Base-by-base conservation (phyloP, 2,329 filamentous ascomycete genomes). In the Bipolaris victoriae region DNA sequence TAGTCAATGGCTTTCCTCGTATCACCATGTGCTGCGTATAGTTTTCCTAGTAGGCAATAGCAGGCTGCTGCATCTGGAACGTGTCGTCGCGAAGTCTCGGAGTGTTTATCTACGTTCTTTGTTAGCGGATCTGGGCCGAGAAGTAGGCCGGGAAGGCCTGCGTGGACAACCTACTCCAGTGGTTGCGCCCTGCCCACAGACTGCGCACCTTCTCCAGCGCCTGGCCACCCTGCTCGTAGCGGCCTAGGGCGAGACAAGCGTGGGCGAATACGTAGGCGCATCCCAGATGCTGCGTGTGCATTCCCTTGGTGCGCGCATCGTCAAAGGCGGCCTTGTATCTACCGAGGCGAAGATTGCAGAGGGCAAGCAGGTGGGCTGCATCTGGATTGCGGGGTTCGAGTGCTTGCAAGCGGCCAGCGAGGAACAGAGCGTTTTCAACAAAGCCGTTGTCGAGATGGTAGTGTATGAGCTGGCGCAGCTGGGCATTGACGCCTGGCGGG, bases 261-360 rank as follows among this genome's bases (percentile, higher is more conserved):
- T 97, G 92, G 50, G 94, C 94, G 80, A 93, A 97, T 44, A 97
- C 84, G 79, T 94, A 98, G 16, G 91, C 87, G 77, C 94, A 97
- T 29, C 93, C 93, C 24, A 97, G 73, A 77, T 98, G 91, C 31
- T 84, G 81, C 20, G 90, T 90, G 61, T 88, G 86, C 49, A 85
- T 85, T 36, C 87, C 90, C 51, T 87, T 82, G 45, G 86, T 83
- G 71, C 91, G 91, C 75, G 90, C 90, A 66, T 87, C 85, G 70
- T 98, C 93, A 76, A 90, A 94, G 10, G 95, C 93, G 11, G 92
- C 91, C 71, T 91, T 91, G 71, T 88, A 85, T 73, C 96, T 90
- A 31, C 92, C 90, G 44, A 92, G 85, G 49, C 91, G 90, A 49
- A 95, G 84, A 77, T 97, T 88, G 72, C 92, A 96, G 44, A 96